Conservation (phyloP, 73 alveolate species). For the Diophrys sp. region DNA sequence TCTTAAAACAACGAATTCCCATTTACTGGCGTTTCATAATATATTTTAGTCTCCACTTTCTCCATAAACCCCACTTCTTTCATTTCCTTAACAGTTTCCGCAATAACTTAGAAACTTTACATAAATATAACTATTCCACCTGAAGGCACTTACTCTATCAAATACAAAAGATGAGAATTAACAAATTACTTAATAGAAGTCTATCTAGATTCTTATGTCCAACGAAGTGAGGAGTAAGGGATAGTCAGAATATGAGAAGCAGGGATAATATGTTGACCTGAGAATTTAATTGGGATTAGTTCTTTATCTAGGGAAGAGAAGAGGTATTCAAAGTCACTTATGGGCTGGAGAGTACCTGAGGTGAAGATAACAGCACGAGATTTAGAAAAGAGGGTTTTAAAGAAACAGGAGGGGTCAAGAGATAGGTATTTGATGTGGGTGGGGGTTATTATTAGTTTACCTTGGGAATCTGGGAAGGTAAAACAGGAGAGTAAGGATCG, state of each 20-base stretch:
- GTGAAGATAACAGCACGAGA: background rate
- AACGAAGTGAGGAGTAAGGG: too few relatives aligned
- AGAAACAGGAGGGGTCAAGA: background rate
- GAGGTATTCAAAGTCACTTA: background rate
- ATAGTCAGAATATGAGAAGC: background rate
- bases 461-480: background rate
- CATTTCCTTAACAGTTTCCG: background rate
- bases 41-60: background rate
- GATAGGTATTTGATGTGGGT: background rate
- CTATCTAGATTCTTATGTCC: too few relatives aligned
- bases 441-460: background rate
- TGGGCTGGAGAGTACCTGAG: background rate
- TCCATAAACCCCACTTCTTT: background rate
- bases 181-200: too few relatives aligned
- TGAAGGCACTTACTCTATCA: too few relatives aligned
- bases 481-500: background rate
- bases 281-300: too few relatives aligned
- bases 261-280: background rate
- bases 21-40: constrained; percentile 1
- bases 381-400: background rate
- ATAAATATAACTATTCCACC: constrained; percentile 6
- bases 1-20: background rate
- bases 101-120: background rate
- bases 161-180: too few relatives aligned
- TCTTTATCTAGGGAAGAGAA: background rate